phyloP scores from a whole-genome alignment of 2,329 filamentous ascomycete genomes.

The Metarhizium anisopliae region DNA sequence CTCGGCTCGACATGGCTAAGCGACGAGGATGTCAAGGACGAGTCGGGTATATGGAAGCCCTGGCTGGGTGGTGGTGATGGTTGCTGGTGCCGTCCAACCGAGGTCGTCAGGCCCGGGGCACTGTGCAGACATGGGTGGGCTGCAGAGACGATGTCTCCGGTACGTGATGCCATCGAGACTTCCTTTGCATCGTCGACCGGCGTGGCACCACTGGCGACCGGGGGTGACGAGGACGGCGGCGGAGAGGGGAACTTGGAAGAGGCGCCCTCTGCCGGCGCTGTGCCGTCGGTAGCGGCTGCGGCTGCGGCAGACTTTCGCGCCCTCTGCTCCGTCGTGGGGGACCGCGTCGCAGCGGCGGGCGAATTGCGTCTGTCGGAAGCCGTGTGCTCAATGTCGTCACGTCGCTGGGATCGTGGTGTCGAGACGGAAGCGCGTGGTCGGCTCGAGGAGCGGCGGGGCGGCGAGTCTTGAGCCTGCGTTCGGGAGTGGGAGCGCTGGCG shows the following conservation, averaged over 20 bases:
- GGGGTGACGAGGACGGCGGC: constrained; percentile 43
- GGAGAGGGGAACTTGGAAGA: constrained; percentile 43
- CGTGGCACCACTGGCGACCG: constrained; percentile 26
- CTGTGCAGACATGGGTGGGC: constrained; percentile 3
- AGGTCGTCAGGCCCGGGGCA: constrained; percentile 11
- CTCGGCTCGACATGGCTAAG: not conserved
- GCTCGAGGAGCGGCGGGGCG: constrained; percentile 19
- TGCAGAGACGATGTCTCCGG: constrained; percentile 19
- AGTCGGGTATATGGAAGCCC: constrained; percentile 20
- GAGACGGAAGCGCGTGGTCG: constrained; percentile 13
- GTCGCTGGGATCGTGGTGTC: constrained; percentile 18
- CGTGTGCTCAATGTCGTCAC: constrained; percentile 9
- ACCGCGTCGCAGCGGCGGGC: not conserved
- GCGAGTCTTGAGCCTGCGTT: constrained; percentile 10
- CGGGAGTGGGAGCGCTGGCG: constrained; percentile 13
- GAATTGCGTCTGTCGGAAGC: not conserved
- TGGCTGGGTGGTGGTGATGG: constrained; percentile 29
- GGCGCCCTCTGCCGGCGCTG: constrained; percentile 28
- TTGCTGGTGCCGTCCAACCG: constrained; percentile 17
- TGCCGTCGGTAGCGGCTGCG: constrained; percentile 1
- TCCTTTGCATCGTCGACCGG: constrained; percentile 31
- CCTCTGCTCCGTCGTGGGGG: not conserved
- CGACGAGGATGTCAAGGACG: not conserved
- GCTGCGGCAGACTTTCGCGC: not conserved
- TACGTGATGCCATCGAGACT: constrained; percentile 40